A percentile compares a stretch with the other conserved stretches of the same genome.
phyloP scores from a whole-genome alignment of 192 early-diverging fungal species.

The Mortierella hygrophila region DNA sequence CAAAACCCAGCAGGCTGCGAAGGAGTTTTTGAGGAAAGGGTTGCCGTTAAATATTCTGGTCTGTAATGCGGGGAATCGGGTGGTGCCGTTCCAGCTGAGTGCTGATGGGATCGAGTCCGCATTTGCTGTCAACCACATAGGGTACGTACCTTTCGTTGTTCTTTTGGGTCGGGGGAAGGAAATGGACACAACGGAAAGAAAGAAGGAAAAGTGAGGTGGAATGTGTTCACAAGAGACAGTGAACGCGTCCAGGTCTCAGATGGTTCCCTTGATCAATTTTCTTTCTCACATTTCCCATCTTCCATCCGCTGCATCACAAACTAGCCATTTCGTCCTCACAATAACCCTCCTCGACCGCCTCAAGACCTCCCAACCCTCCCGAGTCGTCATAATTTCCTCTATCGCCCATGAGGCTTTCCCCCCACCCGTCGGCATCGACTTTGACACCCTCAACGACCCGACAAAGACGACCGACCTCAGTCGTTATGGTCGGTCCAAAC shows the following conservation, averaged over 20 bases:
- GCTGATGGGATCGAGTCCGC: slow-evolving; percentile 53
- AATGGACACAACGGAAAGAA: slow-evolving; percentile 5
- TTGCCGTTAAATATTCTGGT: slow-evolving; percentile 62
- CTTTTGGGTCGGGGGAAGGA: too few species aligned
- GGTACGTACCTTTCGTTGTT: neutral
- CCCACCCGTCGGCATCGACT: slow-evolving; percentile 39
- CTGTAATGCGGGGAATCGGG: slow-evolving; percentile 13
- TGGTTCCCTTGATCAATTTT: neutral
- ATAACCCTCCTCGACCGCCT: slow-evolving; percentile 6
- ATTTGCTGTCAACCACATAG: slow-evolving; percentile 63
- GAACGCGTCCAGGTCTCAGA: neutral
- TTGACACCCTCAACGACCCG: slow-evolving; percentile 49
- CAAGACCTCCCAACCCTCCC: slow-evolving; percentile 13
- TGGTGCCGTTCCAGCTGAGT: slow-evolving; percentile 18
- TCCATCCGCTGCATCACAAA: neutral
- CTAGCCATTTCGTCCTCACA: slow-evolving; percentile 36
- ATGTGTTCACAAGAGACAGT: neutral
- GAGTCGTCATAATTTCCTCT: slow-evolving; percentile 41
- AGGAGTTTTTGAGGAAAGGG: slow-evolving; percentile 38
- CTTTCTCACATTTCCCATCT: neutral
- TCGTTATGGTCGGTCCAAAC: slow-evolving; percentile 62
- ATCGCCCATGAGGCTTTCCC: slow-evolving; percentile 23
- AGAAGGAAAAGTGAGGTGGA: neutral
- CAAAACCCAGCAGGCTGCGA: slow-evolving; percentile 22
- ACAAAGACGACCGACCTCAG: slow-evolving; percentile 12